Evolutionary conservation across 108 stramenopile species (phyloP).

Genomic region (Craspedostauros australis): DNA sequence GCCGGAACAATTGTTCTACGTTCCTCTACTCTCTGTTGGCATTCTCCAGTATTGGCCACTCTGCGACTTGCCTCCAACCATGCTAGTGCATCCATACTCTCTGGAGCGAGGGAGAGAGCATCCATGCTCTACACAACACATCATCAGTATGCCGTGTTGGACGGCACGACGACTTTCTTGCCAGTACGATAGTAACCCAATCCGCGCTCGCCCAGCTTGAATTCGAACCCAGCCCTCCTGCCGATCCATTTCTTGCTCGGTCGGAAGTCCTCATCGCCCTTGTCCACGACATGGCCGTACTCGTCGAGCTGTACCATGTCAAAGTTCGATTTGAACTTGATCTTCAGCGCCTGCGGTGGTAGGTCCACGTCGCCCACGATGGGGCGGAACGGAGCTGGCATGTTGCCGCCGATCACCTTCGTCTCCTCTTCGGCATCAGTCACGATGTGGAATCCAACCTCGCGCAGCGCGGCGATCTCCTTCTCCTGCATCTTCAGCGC

Average conservation of each 20-base stretch:
- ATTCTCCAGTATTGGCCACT: too few species aligned
- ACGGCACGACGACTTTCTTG: conserved; percentile 77
- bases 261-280: conserved; percentile 77
- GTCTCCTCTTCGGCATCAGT: conserved; percentile 69
- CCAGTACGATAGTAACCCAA: conserved; percentile 86
- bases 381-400: conserved; percentile 59
- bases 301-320: conserved; percentile 79
- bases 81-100: too few species aligned
- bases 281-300: conserved; percentile 71
- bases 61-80: too few species aligned
- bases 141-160: conserved; percentile 74
- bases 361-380: conserved; percentile 2
- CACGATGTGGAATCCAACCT: conserved; percentile 63
- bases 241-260: conserved; percentile 69
- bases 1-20: too few species aligned
- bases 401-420: conserved; percentile 56
- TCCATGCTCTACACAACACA: background rate
- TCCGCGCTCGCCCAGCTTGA: conserved; percentile 82
- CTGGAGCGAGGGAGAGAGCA: background rate
- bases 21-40: too few species aligned
- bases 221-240: conserved; percentile 80
- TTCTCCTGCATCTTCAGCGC: conserved; percentile 46
- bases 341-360: conserved; percentile 11
- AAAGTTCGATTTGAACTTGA: conserved; percentile 71
- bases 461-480: conserved; percentile 55